Conservation (phyloP, 2,329 filamentous ascomycete genomes). For the Pyrenophora graminea region DNA sequence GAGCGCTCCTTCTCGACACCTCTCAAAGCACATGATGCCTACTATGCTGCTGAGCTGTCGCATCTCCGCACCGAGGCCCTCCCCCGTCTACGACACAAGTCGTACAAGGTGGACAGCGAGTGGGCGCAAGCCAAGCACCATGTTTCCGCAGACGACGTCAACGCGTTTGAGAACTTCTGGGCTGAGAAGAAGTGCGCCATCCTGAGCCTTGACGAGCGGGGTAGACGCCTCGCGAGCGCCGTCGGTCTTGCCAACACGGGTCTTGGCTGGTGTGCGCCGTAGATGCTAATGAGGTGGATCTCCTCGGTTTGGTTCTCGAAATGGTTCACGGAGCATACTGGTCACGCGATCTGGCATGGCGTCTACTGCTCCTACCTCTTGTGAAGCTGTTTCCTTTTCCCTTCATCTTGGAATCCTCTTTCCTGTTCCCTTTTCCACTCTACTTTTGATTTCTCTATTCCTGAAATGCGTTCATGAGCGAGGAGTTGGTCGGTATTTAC, state of each 20-base stretch:
- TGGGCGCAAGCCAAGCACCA: slow-evolving; percentile 39
- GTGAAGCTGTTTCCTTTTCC: slow-evolving; percentile 4
- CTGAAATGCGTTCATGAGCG: slow-evolving; percentile 21
- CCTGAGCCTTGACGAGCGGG: slow-evolving; percentile 36
- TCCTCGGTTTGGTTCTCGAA: slow-evolving; percentile 8
- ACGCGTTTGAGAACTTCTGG: slow-evolving; percentile 49
- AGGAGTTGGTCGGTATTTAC: slow-evolving; percentile 31
- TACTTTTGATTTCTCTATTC: slow-evolving; percentile 2
- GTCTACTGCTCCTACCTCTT: neutral
- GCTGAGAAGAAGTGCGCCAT: slow-evolving; percentile 41
- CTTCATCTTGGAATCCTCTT: slow-evolving; percentile 11
- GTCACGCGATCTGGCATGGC: neutral
- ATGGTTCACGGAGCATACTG: slow-evolving; percentile 12
- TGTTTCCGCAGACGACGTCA: slow-evolving; percentile 27
- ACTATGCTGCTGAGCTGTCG: slow-evolving; percentile 43
- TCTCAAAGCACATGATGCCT: slow-evolving; percentile 40
- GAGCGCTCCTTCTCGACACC: slow-evolving; percentile 42
- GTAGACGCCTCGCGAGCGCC: slow-evolving; percentile 31
- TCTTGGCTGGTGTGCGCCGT: slow-evolving; percentile 43
- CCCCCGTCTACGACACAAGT: slow-evolving; percentile 49
- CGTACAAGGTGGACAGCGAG: slow-evolving; percentile 41
- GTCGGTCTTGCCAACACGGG: slow-evolving; percentile 34
- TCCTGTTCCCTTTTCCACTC: slow-evolving; percentile 5
- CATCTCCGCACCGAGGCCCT: slow-evolving; percentile 48
- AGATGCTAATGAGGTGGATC: slow-evolving; percentile 37